Evolutionary conservation across 108 stramenopile genomes (phyloP), one percentile per base, ranked within the genome.

Genomic region (Discostella stelligeroides): DNA sequence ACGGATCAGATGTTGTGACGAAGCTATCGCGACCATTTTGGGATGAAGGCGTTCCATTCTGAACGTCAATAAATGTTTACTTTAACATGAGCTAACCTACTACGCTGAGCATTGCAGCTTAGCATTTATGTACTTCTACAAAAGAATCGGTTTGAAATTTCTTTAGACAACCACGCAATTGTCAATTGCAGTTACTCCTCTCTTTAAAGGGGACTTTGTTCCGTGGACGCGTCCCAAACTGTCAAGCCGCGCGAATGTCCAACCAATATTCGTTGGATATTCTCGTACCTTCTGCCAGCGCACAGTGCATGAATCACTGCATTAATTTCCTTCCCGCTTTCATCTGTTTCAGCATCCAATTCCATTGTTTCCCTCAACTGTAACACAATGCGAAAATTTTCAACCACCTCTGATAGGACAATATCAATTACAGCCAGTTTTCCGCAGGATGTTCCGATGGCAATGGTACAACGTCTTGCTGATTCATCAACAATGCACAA

Each of bases 41-140:
- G 27, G 70, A 79, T 57, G 63, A 79, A 49, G 78, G 78, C 8
- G 78, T 79, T 45, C 70, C 78, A 55, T 70, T 70, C 27, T 75
- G 55, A 45, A 45, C n/a, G n/a, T n/a, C n/a, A n/a, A n/a, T n/a
- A n/a, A n/a, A n/a, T n/a, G n/a, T n/a, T n/a, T n/a, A n/a, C 25
- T 39, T 65, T 51, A 6, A 34, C 34, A 34, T 34, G 34, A 5
- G 6, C 34, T 34, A n/a, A n/a, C n/a, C n/a, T n/a, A n/a, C n/a
- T n/a, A n/a, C n/a, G n/a, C n/a, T n/a, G n/a, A n/a, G n/a, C n/a
- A n/a, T n/a, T n/a, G n/a, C n/a, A n/a, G n/a, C n/a, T n/a, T n/a
- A n/a, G n/a, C n/a, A n/a, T n/a, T n/a, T n/a, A n/a, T 34, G 5
- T 34, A 34, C 34, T 34, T 34, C 34, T 34, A 34, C 34, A 34